phyloP scores from a whole-genome alignment of 306 rosid species.

The Pueraria montana region DNA sequence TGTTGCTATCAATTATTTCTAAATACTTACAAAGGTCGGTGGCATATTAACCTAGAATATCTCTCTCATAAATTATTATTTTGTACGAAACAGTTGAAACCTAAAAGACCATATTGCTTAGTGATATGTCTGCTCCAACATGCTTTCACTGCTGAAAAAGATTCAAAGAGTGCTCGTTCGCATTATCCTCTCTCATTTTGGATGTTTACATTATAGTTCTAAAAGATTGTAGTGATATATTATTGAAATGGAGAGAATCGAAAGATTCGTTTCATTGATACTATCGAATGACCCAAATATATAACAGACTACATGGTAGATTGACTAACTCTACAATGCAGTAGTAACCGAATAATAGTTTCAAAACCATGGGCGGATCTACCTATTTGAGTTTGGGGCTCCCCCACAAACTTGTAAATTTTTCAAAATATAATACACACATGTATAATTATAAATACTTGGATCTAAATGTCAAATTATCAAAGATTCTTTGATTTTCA shows the following conservation, averaged over 20 bases:
- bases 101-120: background rate
- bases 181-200: background rate
- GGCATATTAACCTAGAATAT: background rate
- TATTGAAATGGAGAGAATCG: background rate
- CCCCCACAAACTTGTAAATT: background rate
- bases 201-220: background rate
- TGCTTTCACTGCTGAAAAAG: constrained; percentile 8
- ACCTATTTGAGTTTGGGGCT: background rate
- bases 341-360: background rate
- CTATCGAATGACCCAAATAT: background rate
- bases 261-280: background rate
- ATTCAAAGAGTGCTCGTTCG: background rate
- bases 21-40: background rate
- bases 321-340: background rate
- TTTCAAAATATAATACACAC: too few species aligned
- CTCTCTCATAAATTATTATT: background rate
- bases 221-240: background rate
- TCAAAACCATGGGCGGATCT: background rate
- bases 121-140: background rate
- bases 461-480: too few species aligned
- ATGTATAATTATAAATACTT: too few species aligned
- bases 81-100: background rate
- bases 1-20: background rate
- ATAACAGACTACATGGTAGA: background rate
- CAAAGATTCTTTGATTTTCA: too few species aligned